Percentiles rank a stretch among this genome's conserved stretches.
Conservation (phyloP, 2,329 filamentous ascomycete genomes). For the Hymenoscyphus scutula region DNA sequence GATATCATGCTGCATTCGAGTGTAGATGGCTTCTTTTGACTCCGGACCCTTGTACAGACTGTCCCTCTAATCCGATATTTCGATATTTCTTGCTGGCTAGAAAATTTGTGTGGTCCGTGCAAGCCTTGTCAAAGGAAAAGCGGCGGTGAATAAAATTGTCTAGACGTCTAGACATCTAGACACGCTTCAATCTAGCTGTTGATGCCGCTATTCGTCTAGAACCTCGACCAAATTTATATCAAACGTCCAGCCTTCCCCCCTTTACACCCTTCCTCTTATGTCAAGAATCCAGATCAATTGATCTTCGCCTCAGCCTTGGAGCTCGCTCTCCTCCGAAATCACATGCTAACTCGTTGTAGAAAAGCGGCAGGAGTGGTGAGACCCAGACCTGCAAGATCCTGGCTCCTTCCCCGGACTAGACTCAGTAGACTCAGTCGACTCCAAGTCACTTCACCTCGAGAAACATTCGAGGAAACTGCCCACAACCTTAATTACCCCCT, state of each 20-base stretch:
- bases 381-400: background rate
- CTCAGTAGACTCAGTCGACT: background rate
- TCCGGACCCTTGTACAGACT: background rate
- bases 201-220: no score
- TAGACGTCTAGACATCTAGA: no score
- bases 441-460: background rate
- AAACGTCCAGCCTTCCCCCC: no score
- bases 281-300: background rate
- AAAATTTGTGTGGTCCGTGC: background rate
- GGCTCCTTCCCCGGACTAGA: background rate
- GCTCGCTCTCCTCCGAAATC: background rate
- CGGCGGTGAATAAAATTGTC: background rate
- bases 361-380: background rate
- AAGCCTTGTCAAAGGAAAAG: background rate
- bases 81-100: conserved; percentile 1
- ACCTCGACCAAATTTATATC: no score
- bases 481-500: background rate
- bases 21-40: background rate
- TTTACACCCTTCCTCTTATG: no score
- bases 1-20: conserved; percentile 3
- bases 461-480: background rate
- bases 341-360: background rate
- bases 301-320: background rate
- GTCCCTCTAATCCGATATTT: background rate
- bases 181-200: no score